These are phyloP conservation scores for Globomyces pollinis-pini DNA, from an alignment of 192 early-diverging fungal genomes.

Conservation along the genomic window DNA sequence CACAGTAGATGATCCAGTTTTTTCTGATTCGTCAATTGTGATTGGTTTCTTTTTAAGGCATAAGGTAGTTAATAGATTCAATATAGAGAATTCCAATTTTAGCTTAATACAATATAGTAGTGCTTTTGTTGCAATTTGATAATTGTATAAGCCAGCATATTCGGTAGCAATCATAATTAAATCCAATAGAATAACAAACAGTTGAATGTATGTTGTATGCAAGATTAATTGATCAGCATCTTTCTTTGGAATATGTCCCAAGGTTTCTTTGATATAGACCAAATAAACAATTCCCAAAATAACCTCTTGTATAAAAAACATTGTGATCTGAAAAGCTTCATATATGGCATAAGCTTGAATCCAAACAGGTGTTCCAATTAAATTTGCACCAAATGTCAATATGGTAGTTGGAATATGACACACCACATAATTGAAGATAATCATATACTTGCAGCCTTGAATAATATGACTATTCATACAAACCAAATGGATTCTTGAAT, in stretches of 20 bases:
- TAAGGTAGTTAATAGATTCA: conserved; percentile 22
- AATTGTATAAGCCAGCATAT: conserved; percentile 18
- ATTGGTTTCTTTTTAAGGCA: too few species aligned
- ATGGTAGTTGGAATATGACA: conserved; percentile 21
- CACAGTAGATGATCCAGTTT: too few species aligned
- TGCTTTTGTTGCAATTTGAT: conserved; percentile 27
- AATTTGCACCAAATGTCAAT: conserved; percentile 22
- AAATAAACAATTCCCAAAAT: conserved; percentile 17
- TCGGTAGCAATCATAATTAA: conserved; percentile 12
- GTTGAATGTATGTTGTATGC: conserved; percentile 18
- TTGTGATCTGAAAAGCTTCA: conserved; percentile 23
- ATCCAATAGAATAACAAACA: conserved; percentile 18
- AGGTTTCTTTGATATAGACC: conserved; percentile 3
- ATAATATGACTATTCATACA: not conserved
- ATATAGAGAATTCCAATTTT: conserved; percentile 19
- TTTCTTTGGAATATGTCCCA: too few species aligned
- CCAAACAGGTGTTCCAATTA: conserved; percentile 9
- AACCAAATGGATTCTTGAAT: conserved; percentile 14
- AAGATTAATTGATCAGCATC: not conserved
- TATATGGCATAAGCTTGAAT: conserved; percentile 10
- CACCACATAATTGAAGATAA: conserved; percentile 17
- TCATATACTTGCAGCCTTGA: conserved; percentile 9
- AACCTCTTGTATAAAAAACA: conserved; percentile 19
- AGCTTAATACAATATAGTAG: conserved; percentile 21
- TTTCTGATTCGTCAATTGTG: too few species aligned